These are phyloP conservation scores for Aspergillus incahuasiensis DNA, from an alignment of 495 filamentous ascomycete genomes.

Conservation along the genomic window DNA sequence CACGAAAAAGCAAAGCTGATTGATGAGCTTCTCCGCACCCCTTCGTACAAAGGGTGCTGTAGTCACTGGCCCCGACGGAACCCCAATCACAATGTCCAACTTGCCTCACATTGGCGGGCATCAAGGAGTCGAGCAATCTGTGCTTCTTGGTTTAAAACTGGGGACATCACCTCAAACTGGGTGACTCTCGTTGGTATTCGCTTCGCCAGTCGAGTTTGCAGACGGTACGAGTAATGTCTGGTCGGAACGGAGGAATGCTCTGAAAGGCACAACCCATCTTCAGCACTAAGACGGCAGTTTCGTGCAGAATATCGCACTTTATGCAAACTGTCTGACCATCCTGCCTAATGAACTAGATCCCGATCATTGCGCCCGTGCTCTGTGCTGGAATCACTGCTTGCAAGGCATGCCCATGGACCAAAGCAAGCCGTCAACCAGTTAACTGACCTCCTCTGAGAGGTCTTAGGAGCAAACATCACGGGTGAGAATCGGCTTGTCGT, in stretches of 20 bases:
- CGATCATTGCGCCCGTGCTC: constrained; percentile 39
- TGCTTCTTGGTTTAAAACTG: constrained; percentile 29
- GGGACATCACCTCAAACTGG: constrained; percentile 29
- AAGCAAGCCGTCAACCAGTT: not conserved
- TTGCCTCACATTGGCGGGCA: constrained; percentile 48
- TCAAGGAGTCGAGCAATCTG: constrained; percentile 44
- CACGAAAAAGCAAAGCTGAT: not conserved
- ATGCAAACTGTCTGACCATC: constrained; percentile 43
- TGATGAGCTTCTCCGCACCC: constrained; percentile 20
- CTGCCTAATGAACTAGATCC: constrained; percentile 45
- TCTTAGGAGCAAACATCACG: constrained; percentile 36
- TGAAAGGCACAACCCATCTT: constrained; percentile 43
- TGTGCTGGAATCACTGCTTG: constrained; percentile 42
- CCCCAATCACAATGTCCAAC: constrained; percentile 44
- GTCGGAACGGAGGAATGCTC: constrained; percentile 44
- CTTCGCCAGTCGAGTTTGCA: constrained; percentile 43
- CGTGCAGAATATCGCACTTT: constrained; percentile 43
- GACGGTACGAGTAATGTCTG: constrained; percentile 46
- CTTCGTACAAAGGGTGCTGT: constrained; percentile 46
- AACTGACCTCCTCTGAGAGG: constrained; percentile 25
- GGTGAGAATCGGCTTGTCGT: constrained; percentile 44
- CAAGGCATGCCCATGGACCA: constrained; percentile 19
- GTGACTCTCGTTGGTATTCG: constrained; percentile 43
- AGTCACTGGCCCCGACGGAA: constrained; percentile 38
- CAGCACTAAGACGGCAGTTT: constrained; percentile 49